Percentiles rank a stretch among this genome's conserved stretches.
Conservation (phyloP, 768 basidiomycete species). For the Russula dissimulans region DNA sequence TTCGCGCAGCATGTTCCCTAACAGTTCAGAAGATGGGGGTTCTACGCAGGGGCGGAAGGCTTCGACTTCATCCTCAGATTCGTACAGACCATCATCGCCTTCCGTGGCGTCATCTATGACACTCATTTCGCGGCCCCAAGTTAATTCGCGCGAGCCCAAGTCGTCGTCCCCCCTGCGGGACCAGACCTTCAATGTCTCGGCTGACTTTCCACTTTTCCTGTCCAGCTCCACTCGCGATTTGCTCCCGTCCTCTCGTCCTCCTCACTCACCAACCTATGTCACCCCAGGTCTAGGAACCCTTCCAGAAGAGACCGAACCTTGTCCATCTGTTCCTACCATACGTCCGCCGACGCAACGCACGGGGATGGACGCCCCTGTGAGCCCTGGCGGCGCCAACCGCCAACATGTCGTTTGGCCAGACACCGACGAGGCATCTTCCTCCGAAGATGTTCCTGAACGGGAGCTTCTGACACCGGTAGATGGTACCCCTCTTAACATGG, state of each 20-base stretch:
- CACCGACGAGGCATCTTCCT: slow-evolving; percentile 2
- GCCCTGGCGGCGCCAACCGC: slow-evolving; percentile 21
- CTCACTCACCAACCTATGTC: slow-evolving; percentile 14
- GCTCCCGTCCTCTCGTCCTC: slow-evolving; percentile 8
- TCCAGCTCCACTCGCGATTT: slow-evolving; percentile 14
- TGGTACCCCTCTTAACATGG: not conserved
- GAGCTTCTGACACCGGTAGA: slow-evolving; percentile 6
- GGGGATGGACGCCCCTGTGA: slow-evolving; percentile 21
- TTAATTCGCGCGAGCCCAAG: not conserved
- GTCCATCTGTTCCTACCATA: slow-evolving; percentile 17
- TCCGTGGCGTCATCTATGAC: not conserved
- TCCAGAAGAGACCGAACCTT: slow-evolving; percentile 42
- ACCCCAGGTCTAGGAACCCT: slow-evolving; percentile 34
- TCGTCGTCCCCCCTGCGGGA: not conserved
- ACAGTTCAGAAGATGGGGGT: slow-evolving; percentile 2
- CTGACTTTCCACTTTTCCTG: slow-evolving; percentile 19
- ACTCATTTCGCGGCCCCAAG: not conserved
- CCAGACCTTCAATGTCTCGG: slow-evolving; percentile 12
- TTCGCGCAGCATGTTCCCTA: not conserved
- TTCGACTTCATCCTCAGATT: not conserved
- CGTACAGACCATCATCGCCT: not conserved
- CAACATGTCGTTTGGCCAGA: slow-evolving; percentile 22
- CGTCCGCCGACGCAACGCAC: slow-evolving; percentile 18
- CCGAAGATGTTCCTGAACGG: slow-evolving; percentile 8
- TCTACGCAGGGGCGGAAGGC: not conserved